These are phyloP conservation scores for Babjeviella inositovora DNA, from an alignment of 805 yeast species.

Conservation along the genomic window DNA sequence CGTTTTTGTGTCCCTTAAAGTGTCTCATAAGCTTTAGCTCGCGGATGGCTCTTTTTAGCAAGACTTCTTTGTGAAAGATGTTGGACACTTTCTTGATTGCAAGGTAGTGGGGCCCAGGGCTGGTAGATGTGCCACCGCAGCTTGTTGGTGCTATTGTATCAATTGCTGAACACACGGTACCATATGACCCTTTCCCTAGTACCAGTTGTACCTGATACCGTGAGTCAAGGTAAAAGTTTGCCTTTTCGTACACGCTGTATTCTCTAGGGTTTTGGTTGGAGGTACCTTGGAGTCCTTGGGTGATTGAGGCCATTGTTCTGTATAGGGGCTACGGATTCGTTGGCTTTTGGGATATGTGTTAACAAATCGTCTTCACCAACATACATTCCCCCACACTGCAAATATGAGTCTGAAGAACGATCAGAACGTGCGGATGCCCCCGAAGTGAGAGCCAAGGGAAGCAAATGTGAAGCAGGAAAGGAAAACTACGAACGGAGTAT, in stretches of 20 bases:
- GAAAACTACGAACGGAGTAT: too few relatives aligned
- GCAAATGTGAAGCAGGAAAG: too few relatives aligned
- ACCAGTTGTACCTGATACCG: constrained; percentile 40
- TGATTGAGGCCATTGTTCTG: too few relatives aligned
- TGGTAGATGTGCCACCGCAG: constrained; percentile 5
- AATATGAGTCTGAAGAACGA: too few relatives aligned
- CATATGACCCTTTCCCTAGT: constrained; percentile 78
- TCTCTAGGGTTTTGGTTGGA: too few relatives aligned
- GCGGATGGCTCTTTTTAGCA: constrained; percentile 67
- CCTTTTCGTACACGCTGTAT: constrained; percentile 30
- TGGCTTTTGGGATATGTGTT: too few relatives aligned
- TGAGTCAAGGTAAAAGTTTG: constrained; percentile 45
- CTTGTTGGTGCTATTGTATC: constrained; percentile 24
- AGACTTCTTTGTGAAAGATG: constrained; percentile 50
- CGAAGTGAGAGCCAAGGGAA: too few relatives aligned
- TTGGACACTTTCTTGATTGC: constrained; percentile 75
- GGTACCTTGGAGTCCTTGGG: too few relatives aligned
- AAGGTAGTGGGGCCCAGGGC: constrained; percentile 18
- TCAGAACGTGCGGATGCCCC: too few relatives aligned
- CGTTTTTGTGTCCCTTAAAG: constrained; percentile 75
- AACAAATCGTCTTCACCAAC: too few relatives aligned
- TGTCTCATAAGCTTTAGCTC: constrained; percentile 71
- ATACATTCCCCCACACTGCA: too few relatives aligned
- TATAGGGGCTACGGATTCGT: too few relatives aligned
- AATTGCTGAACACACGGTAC: constrained; percentile 66